Evolutionary conservation across 2,329 filamentous ascomycete species (phyloP).

Genomic region (Fusarium coicis): DNA sequence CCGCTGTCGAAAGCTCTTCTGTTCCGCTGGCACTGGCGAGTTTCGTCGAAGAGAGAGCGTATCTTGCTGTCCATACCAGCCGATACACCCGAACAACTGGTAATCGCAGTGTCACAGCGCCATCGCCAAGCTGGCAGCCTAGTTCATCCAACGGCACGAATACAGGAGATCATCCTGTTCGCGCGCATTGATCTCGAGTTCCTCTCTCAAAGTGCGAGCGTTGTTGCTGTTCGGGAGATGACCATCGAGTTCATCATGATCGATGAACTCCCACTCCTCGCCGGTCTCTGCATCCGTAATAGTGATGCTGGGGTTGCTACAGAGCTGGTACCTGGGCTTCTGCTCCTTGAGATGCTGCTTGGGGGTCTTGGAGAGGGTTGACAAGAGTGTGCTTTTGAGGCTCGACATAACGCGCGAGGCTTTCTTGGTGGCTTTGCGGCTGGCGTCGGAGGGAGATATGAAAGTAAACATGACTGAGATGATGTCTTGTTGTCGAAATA

Average conservation of each 20-base stretch:
- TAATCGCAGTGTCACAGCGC: fast-evolving
- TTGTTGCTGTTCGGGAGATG: neutral
- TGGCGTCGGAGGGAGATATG: neutral
- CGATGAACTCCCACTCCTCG: neutral
- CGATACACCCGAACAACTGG: neutral
- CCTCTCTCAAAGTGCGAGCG: neutral
- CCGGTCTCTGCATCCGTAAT: neutral
- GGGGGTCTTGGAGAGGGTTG: neutral
- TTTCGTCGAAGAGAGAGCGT: neutral
- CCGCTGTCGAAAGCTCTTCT: neutral
- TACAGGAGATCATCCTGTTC: neutral
- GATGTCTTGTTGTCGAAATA: no score
- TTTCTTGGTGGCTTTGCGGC: neutral
- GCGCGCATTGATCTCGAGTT: neutral
- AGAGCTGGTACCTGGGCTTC: neutral
- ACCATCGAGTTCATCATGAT: neutral
- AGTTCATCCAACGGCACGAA: neutral
- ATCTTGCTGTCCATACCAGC: fast-evolving
- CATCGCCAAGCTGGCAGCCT: fast-evolving
- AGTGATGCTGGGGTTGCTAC: neutral
- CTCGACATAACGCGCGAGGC: neutral
- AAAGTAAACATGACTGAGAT: neutral
- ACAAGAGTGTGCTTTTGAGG: neutral
- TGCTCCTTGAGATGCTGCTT: neutral
- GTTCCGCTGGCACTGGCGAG: neutral